phyloP scores from a whole-genome alignment of 2,329 filamentous ascomycete species.

The Sporothrix luriei region DNA sequence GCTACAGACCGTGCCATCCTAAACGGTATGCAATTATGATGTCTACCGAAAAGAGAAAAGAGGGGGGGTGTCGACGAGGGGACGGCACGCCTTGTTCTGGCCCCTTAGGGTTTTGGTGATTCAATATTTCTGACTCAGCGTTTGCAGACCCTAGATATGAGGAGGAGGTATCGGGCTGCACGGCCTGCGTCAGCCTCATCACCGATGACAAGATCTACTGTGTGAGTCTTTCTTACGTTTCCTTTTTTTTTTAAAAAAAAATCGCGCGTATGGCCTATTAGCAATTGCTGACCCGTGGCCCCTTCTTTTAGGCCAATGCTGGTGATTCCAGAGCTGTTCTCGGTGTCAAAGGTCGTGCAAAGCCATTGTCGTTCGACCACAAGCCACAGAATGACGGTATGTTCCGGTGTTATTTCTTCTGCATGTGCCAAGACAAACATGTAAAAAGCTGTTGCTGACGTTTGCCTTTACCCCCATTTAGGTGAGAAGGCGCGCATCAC shows the following conservation, averaged over 20 bases:
- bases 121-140: conserved; percentile 28
- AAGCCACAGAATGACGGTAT: conserved; percentile 97
- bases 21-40: conserved; percentile 66
- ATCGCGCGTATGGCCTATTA: neutral
- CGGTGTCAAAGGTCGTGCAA: conserved; percentile 94
- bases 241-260: no score
- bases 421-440: conserved; percentile 30
- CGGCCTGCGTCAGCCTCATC: conserved; percentile 86
- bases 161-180: conserved; percentile 97
- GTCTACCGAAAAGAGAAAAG: neutral
- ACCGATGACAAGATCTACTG: conserved; percentile 92
- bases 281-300: neutral
- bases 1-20: conserved; percentile 95
- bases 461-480: conserved; percentile 45
- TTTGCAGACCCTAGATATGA: conserved; percentile 87
- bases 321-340: conserved; percentile 94
- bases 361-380: conserved; percentile 98
- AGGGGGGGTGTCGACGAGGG: neutral
- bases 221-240: conserved; percentile 60
- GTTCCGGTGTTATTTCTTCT: conserved; percentile 35
- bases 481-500: conserved; percentile 95
- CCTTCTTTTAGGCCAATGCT: conserved; percentile 78
- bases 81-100: neutral
- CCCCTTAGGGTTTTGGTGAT: neutral
- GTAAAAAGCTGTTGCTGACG: neutral